Conservation (phyloP, 2,329 filamentous ascomycete genomes). For the Fusarium pseudonygamai region DNA sequence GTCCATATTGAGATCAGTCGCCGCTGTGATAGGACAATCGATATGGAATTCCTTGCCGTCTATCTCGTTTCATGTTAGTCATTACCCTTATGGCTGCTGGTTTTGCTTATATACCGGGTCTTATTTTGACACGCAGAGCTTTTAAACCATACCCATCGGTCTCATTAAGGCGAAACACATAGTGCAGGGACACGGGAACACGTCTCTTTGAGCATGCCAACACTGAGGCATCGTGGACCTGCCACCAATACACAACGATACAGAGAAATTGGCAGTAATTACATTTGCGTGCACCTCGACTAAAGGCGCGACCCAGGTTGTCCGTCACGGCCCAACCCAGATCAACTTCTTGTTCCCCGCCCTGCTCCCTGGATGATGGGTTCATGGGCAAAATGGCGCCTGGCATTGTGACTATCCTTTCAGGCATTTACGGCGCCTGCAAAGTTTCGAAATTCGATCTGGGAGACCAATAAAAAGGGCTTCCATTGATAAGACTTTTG, state of each 20-base stretch:
- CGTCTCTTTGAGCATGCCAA: rapidly evolving
- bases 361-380: rapidly evolving
- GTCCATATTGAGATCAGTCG: neutral
- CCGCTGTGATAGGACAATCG: neutral
- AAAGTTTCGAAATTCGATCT: rapidly evolving
- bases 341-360: neutral
- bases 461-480: too few species aligned
- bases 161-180: rapidly evolving
- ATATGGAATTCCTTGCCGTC: rapidly evolving
- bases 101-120: rapidly evolving
- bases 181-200: neutral
- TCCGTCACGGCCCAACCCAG: neutral
- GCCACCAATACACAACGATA: rapidly evolving
- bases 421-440: neutral
- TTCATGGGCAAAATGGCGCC: rapidly evolving
- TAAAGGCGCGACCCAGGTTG: rapidly evolving
- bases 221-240: rapidly evolving
- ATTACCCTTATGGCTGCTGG: rapidly evolving
- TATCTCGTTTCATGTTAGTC: rapidly evolving
- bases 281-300: rapidly evolving
- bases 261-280: rapidly evolving
- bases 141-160: rapidly evolving
- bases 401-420: rapidly evolving
- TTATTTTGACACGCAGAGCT: rapidly evolving
- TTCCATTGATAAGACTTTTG: neutral